A percentile compares a stretch with the other conserved stretches of the same genome.
Conservation (phyloP, 495 filamentous ascomycete genomes). For the Beverwykella pulmonaria region DNA sequence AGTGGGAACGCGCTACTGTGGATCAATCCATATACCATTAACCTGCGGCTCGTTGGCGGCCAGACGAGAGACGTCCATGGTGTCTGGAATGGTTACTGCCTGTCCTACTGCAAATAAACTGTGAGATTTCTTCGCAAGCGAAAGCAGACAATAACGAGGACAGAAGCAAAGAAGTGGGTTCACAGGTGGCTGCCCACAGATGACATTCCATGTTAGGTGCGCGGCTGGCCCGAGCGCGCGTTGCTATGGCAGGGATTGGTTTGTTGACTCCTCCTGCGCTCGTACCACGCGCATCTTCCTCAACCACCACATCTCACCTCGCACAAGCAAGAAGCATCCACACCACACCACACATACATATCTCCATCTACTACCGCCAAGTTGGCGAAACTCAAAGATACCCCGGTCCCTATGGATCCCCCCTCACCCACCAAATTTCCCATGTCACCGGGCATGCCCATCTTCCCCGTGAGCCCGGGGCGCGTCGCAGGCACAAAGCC, state of each 20-base stretch:
- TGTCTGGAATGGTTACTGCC: too few species aligned
- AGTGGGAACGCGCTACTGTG: too few species aligned
- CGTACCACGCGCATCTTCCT: conserved; percentile 11
- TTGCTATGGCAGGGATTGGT: conserved; percentile 7
- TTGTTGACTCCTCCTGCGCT: background rate
- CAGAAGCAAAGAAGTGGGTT: too few species aligned
- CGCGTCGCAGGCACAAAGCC: conserved; percentile 63
- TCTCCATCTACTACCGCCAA: conserved; percentile 23
- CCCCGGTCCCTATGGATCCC: conserved; percentile 35
- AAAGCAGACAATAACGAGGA: too few species aligned
- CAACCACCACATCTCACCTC: conserved; percentile 3
- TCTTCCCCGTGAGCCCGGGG: conserved; percentile 76
- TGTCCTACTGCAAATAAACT: too few species aligned
- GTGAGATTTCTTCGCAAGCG: too few species aligned
- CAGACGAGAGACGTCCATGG: too few species aligned
- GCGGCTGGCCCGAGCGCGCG: background rate
- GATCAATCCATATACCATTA: too few species aligned
- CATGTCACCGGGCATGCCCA: conserved; percentile 62
- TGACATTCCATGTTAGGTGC: background rate
- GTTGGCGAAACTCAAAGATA: conserved; percentile 33
- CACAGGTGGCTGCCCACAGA: background rate
- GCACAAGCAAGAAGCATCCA: conserved; percentile 1
- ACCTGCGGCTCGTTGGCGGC: too few species aligned
- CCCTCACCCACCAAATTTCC: conserved; percentile 42
- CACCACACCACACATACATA: background rate